Evolutionary conservation across 2,329 filamentous ascomycete species (phyloP).

Genomic region (Microcera coccophila): DNA sequence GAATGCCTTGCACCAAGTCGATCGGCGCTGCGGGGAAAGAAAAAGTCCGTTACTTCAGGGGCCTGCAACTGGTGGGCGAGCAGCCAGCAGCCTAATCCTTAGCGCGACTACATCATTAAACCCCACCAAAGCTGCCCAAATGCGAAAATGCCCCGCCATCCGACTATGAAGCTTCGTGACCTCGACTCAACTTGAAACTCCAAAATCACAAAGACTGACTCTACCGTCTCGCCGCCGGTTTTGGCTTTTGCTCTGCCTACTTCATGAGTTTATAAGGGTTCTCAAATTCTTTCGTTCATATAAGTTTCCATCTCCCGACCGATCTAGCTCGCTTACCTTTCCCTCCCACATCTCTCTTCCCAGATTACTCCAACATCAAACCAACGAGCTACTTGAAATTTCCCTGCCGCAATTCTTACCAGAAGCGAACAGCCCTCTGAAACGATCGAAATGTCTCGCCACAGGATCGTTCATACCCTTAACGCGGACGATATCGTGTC

Average conservation of each 20-base stretch:
- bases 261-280: not conserved
- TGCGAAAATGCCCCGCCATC: conserved; percentile 17
- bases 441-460: conserved; percentile 20
- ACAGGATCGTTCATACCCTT: conserved; percentile 38
- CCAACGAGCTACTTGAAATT: conserved; percentile 11
- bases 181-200: not conserved
- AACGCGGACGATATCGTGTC: conserved; percentile 46
- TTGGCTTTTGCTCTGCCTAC: not conserved
- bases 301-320: not conserved
- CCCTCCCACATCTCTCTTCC: not conserved
- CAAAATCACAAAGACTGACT: not conserved
- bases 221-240: not conserved
- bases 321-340: not conserved
- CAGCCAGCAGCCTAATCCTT: not conserved
- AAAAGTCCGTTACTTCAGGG: conserved; percentile 29
- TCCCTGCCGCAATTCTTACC: no score
- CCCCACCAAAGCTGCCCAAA: conserved; percentile 21
- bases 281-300: not conserved
- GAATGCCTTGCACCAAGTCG: conserved; percentile 24
- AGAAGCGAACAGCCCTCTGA: no score
- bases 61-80: conserved; percentile 1
- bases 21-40: conserved; percentile 33
- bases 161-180: conserved; percentile 5
- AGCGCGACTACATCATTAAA: conserved; percentile 22
- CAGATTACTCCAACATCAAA: not conserved